A percentile compares a stretch with the other conserved stretches of the same genome.
phyloP scores from a whole-genome alignment of 208 protist species.

The Acanthamoeba triangularis region DNA sequence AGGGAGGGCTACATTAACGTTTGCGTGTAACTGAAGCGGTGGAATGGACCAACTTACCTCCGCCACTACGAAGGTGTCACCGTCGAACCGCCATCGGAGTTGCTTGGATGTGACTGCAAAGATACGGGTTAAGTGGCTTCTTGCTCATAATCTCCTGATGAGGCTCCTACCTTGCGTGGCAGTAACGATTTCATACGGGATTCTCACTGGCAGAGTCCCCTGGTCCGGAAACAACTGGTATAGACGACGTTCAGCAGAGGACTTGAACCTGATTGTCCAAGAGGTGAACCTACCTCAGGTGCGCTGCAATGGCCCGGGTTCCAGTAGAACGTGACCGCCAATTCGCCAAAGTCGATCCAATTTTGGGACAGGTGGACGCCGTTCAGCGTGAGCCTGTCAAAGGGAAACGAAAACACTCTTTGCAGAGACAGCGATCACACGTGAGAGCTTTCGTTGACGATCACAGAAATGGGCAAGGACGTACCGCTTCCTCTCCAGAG shows the following conservation, averaged over 20 bases:
- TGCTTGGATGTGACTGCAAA: background rate
- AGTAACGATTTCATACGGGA: background rate
- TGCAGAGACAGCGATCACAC: background rate
- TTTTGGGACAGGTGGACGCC: background rate
- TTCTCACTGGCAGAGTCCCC: background rate
- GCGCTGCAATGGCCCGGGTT: background rate
- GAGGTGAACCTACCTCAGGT: background rate
- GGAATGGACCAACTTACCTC: background rate
- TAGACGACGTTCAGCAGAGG: background rate
- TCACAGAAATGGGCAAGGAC: background rate
- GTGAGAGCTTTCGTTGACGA: background rate
- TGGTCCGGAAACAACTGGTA: slow-evolving; percentile 23
- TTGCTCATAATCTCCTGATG: too few species aligned
- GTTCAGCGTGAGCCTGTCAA: background rate
- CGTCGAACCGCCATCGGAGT: background rate
- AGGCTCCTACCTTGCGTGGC: background rate
- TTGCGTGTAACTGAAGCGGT: background rate
- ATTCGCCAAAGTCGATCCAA: slow-evolving; percentile 32
- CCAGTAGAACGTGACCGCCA: background rate
- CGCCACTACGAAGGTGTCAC: background rate
- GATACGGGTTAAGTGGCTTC: background rate
- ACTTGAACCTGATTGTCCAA: background rate
- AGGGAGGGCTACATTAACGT: background rate
- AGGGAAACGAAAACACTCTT: slow-evolving; percentile 30
- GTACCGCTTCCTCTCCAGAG: background rate